These are phyloP conservation scores for Passiflora organensis DNA, from an alignment of 345 rosid genomes.

Conservation along the genomic window DNA sequence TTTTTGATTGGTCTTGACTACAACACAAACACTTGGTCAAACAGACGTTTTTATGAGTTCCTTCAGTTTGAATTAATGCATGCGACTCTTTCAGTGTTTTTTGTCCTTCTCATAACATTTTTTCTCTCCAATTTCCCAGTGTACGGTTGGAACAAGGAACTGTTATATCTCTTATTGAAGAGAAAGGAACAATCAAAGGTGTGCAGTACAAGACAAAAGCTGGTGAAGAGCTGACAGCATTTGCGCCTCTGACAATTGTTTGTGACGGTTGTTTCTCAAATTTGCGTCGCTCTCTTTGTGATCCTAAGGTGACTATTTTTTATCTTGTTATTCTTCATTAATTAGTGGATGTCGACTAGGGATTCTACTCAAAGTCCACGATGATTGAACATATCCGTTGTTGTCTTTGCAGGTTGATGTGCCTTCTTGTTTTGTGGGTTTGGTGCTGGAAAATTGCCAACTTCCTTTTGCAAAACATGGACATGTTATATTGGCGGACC, in stretches of 20 bases:
- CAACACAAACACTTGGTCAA: no score
- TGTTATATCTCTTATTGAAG: constrained; percentile 28
- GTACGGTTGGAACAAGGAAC: constrained; percentile 29
- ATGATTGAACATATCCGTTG: not conserved
- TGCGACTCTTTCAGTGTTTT: no score
- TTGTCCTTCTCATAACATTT: no score
- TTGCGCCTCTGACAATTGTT: constrained; percentile 25
- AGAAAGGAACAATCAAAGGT: constrained; percentile 21
- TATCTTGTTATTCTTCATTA: no score
- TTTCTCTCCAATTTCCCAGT: constrained; percentile 8
- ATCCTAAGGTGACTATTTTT: constrained; percentile 18
- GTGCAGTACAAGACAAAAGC: constrained; percentile 25
- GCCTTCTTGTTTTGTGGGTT: constrained; percentile 30
- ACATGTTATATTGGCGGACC: constrained; percentile 24
- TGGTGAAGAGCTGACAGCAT: constrained; percentile 19
- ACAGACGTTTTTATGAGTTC: no score
- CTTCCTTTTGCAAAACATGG: constrained; percentile 26
- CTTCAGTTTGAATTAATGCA: no score
- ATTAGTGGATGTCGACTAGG: no score
- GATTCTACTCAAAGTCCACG: not conserved
- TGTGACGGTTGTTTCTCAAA: constrained; percentile 32
- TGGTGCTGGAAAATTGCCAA: constrained; percentile 23
- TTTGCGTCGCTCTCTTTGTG: constrained; percentile 27
- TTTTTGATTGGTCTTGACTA: no score
- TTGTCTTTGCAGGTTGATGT: constrained; percentile 22